Base-by-base conservation (phyloP, 306 rosid species). In the Biancaea sappan region DNA sequence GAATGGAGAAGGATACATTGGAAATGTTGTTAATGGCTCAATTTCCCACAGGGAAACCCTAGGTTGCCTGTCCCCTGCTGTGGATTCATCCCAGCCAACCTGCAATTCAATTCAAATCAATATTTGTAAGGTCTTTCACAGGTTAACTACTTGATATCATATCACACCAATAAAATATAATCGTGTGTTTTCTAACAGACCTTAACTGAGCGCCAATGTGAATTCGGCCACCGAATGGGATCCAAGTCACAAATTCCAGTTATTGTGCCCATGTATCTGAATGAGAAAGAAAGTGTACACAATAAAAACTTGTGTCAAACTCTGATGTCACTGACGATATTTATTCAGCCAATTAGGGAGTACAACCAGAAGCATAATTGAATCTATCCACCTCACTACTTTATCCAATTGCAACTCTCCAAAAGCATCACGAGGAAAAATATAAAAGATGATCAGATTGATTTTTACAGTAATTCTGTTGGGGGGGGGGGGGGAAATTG, bases 11-110 rank as follows among this genome's bases (percentile, higher is more conserved):
- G 99, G 95, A 85, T 94, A 94, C 99, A 94, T 90, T 0, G 99
- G 99, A 80, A 94, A 94, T 15, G 99, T 92, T 10, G 99, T 94
- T 75, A 94, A 77, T 14, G 99, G 99, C 79, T 94, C 99, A 80
- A 94, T 90, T 81, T 94, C 99, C 99, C 99, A 94, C 19, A 94
- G 64, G 21, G 99, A 90, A 14, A 94, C 99, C 81, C 99, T 87
- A 50, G 99, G 98, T 77, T 94, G 99, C 79, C 96, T 92, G 69
- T 94, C 99, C 54, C 97, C 99, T 13, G 99, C 98, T 2, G 99
- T 92, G 31, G 99, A 94, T 81, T 94, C 99, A 73, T 94, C 99
- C 99, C 99, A 94, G 50, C 99, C 99, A 75, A 94, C 99, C 99
- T 94, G 84, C 84, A 86, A 66, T 74, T 35, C 64, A 78, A 74